Base-by-base conservation (phyloP, 2,329 filamentous ascomycete species). In the Diaporthe velutina region DNA sequence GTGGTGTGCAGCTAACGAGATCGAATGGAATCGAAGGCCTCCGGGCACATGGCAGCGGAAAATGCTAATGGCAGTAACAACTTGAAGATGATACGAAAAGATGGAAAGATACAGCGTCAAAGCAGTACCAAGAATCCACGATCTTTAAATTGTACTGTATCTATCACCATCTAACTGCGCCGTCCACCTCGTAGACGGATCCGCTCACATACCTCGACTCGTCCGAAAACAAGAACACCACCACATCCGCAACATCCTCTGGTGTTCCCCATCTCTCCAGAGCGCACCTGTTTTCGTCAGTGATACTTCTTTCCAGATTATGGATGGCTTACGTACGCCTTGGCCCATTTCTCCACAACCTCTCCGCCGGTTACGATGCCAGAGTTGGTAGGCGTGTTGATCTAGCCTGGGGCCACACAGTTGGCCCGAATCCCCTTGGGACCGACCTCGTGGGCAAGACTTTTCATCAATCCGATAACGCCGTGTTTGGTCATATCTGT, bases 191-290 rank as follows among this genome's bases (percentile, higher is more conserved):
- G 70, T 88, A 84, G 22, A 88, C 83, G 72, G 82, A 85, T 0
- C 90, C 90, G 80, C 91, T 91, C 68, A 88, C 83, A 80, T 90
- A 91, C 17, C 83, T 84, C 1, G 87, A 88, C 8, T 85, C 85
- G 54, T 86, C 87, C 4, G 86, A 85, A 13, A 88, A 85, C 71
- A 90, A 80, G 75, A 88, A 90, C 50, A 89, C 74, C 2, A 88
- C 83, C 22, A 88, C 81, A 19, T 78, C 78, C 3, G 79, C 80
- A 64, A 81, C 75, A 50, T 81, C 80, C 33, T 80, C 80, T 0
- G 79, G 78, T 15, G 70, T 79, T 1, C 79, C 80, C 73, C 80
- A 77, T 33, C 79, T 77, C 7, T 79, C 79, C 33, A 81, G 71
- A 12, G 79, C 78, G 28, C 40, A 64, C 2, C 60, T 64, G 9